Evolutionary conservation across 2,329 filamentous ascomycete genomes (phyloP).

Genomic region (Septoria linicola): DNA sequence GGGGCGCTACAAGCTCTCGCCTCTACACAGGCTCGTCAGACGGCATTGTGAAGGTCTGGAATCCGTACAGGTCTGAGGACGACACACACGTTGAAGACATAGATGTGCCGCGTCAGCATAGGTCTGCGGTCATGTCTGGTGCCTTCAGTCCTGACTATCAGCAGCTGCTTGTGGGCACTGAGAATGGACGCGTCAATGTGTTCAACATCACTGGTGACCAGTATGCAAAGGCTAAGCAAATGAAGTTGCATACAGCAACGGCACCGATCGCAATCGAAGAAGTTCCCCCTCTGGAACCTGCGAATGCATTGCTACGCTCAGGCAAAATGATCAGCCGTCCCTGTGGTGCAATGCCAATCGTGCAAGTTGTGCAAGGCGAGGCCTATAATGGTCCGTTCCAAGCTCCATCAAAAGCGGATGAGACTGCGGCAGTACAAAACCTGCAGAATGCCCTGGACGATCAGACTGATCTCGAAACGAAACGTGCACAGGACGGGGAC

Average conservation of each 20-base stretch:
- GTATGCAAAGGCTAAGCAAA: conserved; percentile 18
- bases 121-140: conserved; percentile 59
- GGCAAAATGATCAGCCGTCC: conserved; percentile 39
- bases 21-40: conserved; percentile 63
- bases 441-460: conserved; percentile 28
- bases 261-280: conserved; percentile 1
- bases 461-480: conserved; percentile 11
- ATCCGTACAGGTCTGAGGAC: conserved; percentile 53
- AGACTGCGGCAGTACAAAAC: conserved; percentile 29
- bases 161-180: conserved; percentile 58
- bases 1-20: conserved; percentile 53
- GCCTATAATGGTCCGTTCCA: conserved; percentile 44
- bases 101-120: conserved; percentile 40
- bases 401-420: conserved; percentile 26
- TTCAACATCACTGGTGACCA: conserved; percentile 43
- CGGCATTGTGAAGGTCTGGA: conserved; percentile 60
- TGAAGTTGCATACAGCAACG: conserved; percentile 28
- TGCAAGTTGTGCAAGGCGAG: conserved; percentile 48
- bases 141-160: conserved; percentile 57
- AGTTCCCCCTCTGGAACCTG: conserved; percentile 22
- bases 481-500: conserved; percentile 1
- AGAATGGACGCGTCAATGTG: conserved; percentile 55
- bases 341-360: conserved; percentile 45
- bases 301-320: conserved; percentile 35
- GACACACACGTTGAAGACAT: conserved; percentile 55